These are phyloP conservation scores for Cutaneotrichosporon cutaneum DNA, from an alignment of 1,284 basidiomycete genomes.

Conservation along the genomic window DNA sequence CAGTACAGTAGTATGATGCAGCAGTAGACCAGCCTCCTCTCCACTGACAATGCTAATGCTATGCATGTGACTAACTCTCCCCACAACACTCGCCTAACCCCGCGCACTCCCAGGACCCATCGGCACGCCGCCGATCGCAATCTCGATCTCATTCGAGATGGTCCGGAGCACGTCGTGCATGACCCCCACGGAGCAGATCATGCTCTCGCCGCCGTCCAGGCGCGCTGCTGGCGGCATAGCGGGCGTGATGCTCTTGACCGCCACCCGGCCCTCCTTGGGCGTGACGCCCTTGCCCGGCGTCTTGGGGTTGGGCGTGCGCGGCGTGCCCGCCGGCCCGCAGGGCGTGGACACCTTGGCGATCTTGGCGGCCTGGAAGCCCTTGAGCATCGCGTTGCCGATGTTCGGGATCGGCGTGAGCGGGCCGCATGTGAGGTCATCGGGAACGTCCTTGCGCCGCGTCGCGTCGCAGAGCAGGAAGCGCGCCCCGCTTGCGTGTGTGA, in stretches of 20 bases:
- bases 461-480: slow-evolving; percentile 37
- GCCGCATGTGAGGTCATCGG: slow-evolving; percentile 29
- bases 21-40: slow-evolving; percentile 7
- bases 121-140: slow-evolving; percentile 12
- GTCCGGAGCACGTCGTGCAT: slow-evolving; percentile 23
- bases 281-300: slow-evolving; percentile 1
- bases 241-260: background rate
- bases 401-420: slow-evolving; percentile 29
- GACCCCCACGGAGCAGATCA: slow-evolving; percentile 17
- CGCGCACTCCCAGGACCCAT: slow-evolving; percentile 2
- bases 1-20: slow-evolving; percentile 8
- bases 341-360: slow-evolving; percentile 20
- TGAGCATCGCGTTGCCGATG: slow-evolving; percentile 21
- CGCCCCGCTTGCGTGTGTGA: slow-evolving; percentile 10
- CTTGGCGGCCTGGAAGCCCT: slow-evolving; percentile 26
- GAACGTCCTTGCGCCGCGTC: slow-evolving; percentile 11
- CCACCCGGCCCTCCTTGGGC: background rate
- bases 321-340: slow-evolving; percentile 5
- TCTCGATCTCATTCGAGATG: slow-evolving; percentile 23
- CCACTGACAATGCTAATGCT: slow-evolving; percentile 8
- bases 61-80: slow-evolving; percentile 10
- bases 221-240: slow-evolving; percentile 16
- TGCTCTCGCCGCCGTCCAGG: slow-evolving; percentile 17
- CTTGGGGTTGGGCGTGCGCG: slow-evolving; percentile 12
- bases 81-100: background rate